Conservation (phyloP, 2,329 filamentous ascomycete species). For the Dactylellina haptotyla region DNA sequence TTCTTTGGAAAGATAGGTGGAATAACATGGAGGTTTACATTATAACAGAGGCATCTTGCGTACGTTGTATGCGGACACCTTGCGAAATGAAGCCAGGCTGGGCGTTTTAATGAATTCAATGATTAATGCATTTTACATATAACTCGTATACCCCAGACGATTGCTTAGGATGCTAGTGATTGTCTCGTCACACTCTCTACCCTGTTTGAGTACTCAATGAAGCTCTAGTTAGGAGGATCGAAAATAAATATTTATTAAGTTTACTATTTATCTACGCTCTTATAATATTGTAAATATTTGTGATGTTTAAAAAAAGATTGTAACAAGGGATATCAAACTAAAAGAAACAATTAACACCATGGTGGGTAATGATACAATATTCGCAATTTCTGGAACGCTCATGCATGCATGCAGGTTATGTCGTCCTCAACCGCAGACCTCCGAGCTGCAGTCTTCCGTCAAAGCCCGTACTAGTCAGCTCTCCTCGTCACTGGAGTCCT, state of each 20-base stretch:
- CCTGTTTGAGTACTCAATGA: no score
- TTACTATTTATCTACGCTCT: neutral
- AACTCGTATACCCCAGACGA: neutral
- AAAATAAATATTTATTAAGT: no score
- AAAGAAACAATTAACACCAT: constrained; percentile 12
- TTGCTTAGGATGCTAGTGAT: neutral
- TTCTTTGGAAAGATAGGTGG: constrained; percentile 13
- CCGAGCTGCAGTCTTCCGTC: constrained; percentile 36
- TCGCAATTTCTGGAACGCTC: constrained; percentile 39
- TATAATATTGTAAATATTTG: neutral
- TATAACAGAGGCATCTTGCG: neutral
- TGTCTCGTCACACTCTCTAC: neutral
- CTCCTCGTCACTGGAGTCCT: constrained; percentile 49
- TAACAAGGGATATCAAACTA: constrained; percentile 8
- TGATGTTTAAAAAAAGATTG: neutral
- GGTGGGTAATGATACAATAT: constrained; percentile 29
- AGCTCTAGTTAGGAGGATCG: no score
- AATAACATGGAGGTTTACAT: neutral
- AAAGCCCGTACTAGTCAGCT: constrained; percentile 45
- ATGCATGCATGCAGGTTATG: constrained; percentile 31
- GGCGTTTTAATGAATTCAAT: constrained; percentile 4
- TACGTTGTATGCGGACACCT: neutral
- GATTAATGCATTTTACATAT: constrained; percentile 4
- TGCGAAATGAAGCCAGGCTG: neutral
- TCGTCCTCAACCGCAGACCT: constrained; percentile 28